Base-by-base conservation (phyloP, 495 filamentous ascomycete genomes). In the Daldinia caldariorum region DNA sequence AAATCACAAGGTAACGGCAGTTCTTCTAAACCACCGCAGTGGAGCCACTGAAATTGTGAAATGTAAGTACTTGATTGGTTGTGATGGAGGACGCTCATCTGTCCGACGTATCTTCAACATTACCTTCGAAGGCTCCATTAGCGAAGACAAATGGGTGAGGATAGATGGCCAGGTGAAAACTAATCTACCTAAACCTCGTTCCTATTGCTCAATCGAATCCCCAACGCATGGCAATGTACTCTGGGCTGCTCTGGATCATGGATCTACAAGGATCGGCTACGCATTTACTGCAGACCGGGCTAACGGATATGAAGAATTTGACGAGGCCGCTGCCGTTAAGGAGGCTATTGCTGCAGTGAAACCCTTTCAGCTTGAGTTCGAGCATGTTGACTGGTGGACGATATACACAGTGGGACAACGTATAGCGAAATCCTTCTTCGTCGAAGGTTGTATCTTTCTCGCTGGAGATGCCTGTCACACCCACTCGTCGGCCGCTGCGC, bases 391-490 rank as follows among this genome's bases (percentile, higher is more conserved):
- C 57, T 72, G 69, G 88, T 89, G 84, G 76, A 88, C 86, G 0
- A 84, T 87, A 43, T 87, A 87, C 63, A 81, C 78, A 1, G 85
- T 87, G 31, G 82, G 84, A 1, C 86, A 88, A 63, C 79, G 84
- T 1, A 73, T 87, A 18, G 86, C 86, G 1, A 72, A 76, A 12
- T 69, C 62, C 5, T 87, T 85, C 32, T 81, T 79, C 58, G 67
- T 74, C 14, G 66, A 78, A 20, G 66, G 74, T 13, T 77, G 82
- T 4, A 74, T 89, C 3, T 82, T 89, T 32, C 76, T 88, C 0
- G 86, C 84, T 31, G 87, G 87, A 13, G 87, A 89, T 74, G 83
- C 87, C 5, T 86, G 85, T 3, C 88, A 90, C 66, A 86, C 84
- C 32, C 85, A 88, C 70, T 84, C 82, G 37, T 86, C 87, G 0